Base-by-base conservation (phyloP, 2,329 filamentous ascomycete species). In the Aureobasidium sp. region DNA sequence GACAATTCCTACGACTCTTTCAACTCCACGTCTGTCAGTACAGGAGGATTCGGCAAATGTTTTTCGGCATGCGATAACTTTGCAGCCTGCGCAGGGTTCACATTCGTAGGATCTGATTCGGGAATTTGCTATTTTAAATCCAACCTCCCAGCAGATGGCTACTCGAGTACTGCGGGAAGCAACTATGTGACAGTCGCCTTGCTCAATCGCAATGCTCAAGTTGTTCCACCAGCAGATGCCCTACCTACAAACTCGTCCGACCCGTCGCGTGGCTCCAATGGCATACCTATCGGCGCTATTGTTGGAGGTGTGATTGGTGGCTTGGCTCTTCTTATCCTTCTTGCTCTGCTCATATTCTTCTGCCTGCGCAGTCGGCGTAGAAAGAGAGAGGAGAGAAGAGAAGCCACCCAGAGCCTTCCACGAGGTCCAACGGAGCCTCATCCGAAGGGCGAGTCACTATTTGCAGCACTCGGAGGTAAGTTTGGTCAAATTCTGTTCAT, bases 391-490 rank as follows among this genome's bases (percentile, higher is more conserved):
- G 61, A 66, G 27, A 65, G 63, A 20, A 65, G 63, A 14, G 62
- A 62, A 3, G 67, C 65, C 11, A 61, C 65, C 36, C 66, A 64
- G 6, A 63, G 65, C 41, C 36, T 65, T 20, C 59, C 64, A n/a
- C 59, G 56, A 8, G 64, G 63, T 14, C 63, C 67, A 5, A 29
- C 63, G 14, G 64, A 67, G 51, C 47, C 58, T 34, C 25, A 48
- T 27, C 3, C 27, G n/a, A 53, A 56, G n/a, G 29, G 25, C 14
- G 44, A 70, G 37, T 68, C 71, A 49, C 62, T 68, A 17, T 71
- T 70, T 55, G 65, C 65, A 41, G 64, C 67, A 22, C 66, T 66
- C 58, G 70, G 68, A 69, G 70, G 70, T 71, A 64, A 67, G 69
- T 62, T 64, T 11, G 27, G 3, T 5, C 17, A 4, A 5, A 25